Evolutionary conservation across 306 rosid species (phyloP), one percentile per base, ranked within the genome.

Genomic region (Sindora glabra): DNA sequence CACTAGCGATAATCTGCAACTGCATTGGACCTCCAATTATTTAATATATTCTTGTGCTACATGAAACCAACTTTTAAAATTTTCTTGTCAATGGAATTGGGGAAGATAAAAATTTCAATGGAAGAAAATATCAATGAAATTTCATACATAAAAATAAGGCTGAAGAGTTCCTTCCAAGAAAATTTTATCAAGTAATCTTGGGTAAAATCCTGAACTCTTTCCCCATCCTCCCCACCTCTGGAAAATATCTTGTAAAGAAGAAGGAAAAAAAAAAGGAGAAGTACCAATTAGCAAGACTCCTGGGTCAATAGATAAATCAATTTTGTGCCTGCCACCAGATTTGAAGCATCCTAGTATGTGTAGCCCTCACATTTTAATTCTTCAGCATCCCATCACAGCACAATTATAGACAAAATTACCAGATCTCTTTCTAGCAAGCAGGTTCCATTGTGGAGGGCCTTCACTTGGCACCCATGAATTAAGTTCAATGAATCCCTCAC

Each of bases 361-460:
- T 48, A 58, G 11, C 54, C 59, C 24, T 18, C 58, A 40, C 53
- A 50, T 34, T 22, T 54, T 38, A 62, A 34, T 51, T 38, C 67
- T 53, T 87, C 81, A 90, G 82, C 97, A 91, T 45, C 97, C 97
- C 97, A 91, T 91, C 73, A 91, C 97, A 44, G 96, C 97, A 63
- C 96, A 91, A 69, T 91, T 91, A 83, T 91, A 91, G 55, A 91
- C 97, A 77, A 91, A 91, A 71, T 76, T 83, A 40, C 84, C 80
- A 0, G 86, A 85, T 15, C 68, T 80, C 76, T 87, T 87, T 69
- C 95, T 65, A 5, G 77, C 96, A 21, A 91, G 96, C 40, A 91
- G 62, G 49, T 72, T 59, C 97, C 97, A 91, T 22, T 78, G 82
- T 0, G 97, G 96, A 71, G 96, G 96, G 23, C 91, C 96, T 36